These are phyloP conservation scores for Skeletonema menzelii DNA, from an alignment of 108 stramenopile species.

Conservation along the genomic window DNA sequence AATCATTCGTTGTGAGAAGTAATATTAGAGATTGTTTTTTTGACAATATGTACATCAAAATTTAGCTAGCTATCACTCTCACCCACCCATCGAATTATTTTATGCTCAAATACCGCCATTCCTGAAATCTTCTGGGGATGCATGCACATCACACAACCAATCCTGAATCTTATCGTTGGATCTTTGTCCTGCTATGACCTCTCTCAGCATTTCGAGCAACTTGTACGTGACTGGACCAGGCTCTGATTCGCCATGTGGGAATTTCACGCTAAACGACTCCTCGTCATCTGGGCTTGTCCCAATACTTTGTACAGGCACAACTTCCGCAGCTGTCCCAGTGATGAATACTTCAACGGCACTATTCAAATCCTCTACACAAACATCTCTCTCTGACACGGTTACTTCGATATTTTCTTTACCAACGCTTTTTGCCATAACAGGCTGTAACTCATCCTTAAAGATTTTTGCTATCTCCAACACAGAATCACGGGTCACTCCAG, in stretches of 20 bases:
- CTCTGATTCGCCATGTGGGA: conserved; percentile 58
- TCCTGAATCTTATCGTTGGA: conserved; percentile 48
- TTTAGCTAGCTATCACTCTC: background rate
- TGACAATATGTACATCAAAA: background rate
- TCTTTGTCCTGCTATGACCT: conserved; percentile 66
- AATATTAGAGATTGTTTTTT: background rate
- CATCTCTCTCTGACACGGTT: conserved; percentile 69
- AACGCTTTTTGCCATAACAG: conserved; percentile 56
- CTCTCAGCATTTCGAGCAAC: conserved; percentile 63
- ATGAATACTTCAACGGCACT: conserved; percentile 77
- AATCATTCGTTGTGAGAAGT: conserved; percentile 82
- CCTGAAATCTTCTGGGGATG: conserved; percentile 63
- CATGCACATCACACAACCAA: conserved; percentile 75
- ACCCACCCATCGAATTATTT: background rate
- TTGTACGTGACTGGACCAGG: conserved; percentile 74
- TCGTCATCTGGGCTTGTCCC: conserved; percentile 63
- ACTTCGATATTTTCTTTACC: conserved; percentile 23
- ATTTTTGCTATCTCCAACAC: conserved; percentile 61
- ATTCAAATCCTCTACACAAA: conserved; percentile 69
- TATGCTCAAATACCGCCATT: conserved; percentile 17
- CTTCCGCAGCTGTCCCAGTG: conserved; percentile 83
- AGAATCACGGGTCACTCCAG: conserved; percentile 80
- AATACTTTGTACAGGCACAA: conserved; percentile 73
- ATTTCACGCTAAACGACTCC: conserved; percentile 48
- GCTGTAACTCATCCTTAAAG: conserved; percentile 66